Conservation (phyloP, 2,329 filamentous ascomycete genomes). For the Aspergillus thermomutatus region DNA sequence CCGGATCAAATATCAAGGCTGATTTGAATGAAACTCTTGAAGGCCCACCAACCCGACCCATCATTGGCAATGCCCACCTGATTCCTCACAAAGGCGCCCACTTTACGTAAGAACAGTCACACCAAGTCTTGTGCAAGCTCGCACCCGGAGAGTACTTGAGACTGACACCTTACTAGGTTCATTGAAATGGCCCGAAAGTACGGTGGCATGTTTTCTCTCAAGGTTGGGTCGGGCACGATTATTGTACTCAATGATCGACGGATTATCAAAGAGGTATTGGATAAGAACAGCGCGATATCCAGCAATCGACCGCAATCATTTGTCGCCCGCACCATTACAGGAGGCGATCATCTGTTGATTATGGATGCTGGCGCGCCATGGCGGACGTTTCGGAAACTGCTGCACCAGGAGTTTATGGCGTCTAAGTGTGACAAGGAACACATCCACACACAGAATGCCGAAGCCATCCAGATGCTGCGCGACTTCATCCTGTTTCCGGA, state of each 20-base stretch:
- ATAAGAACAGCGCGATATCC: slow-evolving; percentile 45
- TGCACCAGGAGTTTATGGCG: slow-evolving; percentile 48
- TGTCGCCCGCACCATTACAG: slow-evolving; percentile 42
- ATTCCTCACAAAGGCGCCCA: slow-evolving; percentile 33
- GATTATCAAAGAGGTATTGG: slow-evolving; percentile 43
- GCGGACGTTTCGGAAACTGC: slow-evolving; percentile 45
- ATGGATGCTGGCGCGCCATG: slow-evolving; percentile 48
- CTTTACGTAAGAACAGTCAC: slow-evolving; percentile 18
- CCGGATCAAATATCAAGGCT: too few relatives aligned
- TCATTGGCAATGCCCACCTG: slow-evolving; percentile 43
- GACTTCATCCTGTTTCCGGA: slow-evolving; percentile 44
- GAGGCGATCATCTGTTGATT: slow-evolving; percentile 46
- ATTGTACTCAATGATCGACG: slow-evolving; percentile 42
- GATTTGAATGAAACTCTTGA: too few relatives aligned
- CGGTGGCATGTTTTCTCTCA: slow-evolving; percentile 44
- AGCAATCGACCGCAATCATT: slow-evolving; percentile 43
- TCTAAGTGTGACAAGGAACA: slow-evolving; percentile 44
- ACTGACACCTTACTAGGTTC: slow-evolving; percentile 27
- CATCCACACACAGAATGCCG: slow-evolving; percentile 44
- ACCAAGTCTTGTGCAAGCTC: too few relatives aligned
- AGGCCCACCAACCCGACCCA: slow-evolving; percentile 41
- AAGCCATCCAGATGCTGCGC: slow-evolving; percentile 46
- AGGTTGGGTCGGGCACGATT: slow-evolving; percentile 40
- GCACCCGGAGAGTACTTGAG: not conserved
- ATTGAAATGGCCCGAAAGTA: slow-evolving; percentile 44